Evolutionary conservation across 2,329 filamentous ascomycete species (phyloP).

Genomic region (Thelonectria olida): DNA sequence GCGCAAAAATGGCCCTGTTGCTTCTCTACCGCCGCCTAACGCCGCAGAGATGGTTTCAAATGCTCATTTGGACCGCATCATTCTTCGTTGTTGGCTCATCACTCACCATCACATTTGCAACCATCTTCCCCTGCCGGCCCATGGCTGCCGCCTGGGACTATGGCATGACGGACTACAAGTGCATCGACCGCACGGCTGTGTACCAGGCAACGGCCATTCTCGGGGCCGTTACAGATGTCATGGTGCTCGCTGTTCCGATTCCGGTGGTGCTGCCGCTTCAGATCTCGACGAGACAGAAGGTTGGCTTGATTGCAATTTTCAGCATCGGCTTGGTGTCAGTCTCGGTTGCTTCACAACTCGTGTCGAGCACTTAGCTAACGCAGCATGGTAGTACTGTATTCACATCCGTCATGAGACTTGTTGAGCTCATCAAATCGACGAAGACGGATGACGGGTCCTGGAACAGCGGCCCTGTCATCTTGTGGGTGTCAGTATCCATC

Average conservation of each 20-base stretch:
- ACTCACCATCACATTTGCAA: slow-evolving; percentile 43
- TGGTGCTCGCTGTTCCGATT: slow-evolving; percentile 55
- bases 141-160: slow-evolving; percentile 42
- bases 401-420: slow-evolving; percentile 28
- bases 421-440: slow-evolving; percentile 21
- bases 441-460: slow-evolving; percentile 18
- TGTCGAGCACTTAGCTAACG: not conserved
- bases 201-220: slow-evolving; percentile 57
- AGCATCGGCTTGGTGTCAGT: slow-evolving; percentile 45
- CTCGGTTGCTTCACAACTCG: not conserved
- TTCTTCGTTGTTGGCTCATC: slow-evolving; percentile 31
- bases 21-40: slow-evolving; percentile 47
- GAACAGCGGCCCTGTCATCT: slow-evolving; percentile 17
- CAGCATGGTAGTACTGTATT: slow-evolving; percentile 14
- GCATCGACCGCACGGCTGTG: slow-evolving; percentile 54
- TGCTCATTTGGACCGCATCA: slow-evolving; percentile 33
- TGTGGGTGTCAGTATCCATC: slow-evolving; percentile 27
- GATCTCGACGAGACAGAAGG: slow-evolving; percentile 54
- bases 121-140: slow-evolving; percentile 47
- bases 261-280: slow-evolving; percentile 53
- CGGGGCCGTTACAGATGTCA: slow-evolving; percentile 56
- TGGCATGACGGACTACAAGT: slow-evolving; percentile 41
- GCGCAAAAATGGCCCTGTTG: slow-evolving; percentile 6
- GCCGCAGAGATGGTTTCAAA: slow-evolving; percentile 40
- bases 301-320: slow-evolving; percentile 53